These are phyloP conservation scores for Aspergillus panamensis DNA, from an alignment of 495 filamentous ascomycete species.

Conservation along the genomic window DNA sequence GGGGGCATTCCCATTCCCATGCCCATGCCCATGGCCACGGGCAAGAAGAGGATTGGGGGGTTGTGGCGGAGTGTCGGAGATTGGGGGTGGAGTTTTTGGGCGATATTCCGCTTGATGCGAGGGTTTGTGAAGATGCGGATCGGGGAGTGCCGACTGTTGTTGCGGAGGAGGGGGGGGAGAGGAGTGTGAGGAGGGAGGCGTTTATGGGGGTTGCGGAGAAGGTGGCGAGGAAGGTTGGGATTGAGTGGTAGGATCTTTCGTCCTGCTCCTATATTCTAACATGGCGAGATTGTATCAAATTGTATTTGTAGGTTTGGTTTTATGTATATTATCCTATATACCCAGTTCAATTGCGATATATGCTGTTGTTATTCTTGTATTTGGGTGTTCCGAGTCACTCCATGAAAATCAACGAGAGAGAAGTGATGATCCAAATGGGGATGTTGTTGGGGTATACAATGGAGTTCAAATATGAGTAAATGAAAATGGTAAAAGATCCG, in stretches of 20 bases:
- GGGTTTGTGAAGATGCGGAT: conserved; percentile 87
- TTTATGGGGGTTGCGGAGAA: conserved; percentile 68
- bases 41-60: conserved; percentile 42
- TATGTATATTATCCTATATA: conserved; percentile 10
- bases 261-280: background rate
- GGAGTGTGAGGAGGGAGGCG: conserved; percentile 62
- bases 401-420: background rate
- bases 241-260: conserved; percentile 18
- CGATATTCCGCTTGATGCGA: conserved; percentile 83
- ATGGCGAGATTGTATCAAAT: background rate
- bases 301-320: background rate
- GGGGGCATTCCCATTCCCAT: too few species aligned
- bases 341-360: background rate
- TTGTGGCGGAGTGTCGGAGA: conserved; percentile 56
- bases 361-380: background rate
- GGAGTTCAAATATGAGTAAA: too few species aligned
- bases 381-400: too few species aligned
- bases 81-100: conserved; percentile 73
- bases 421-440: too few species aligned
- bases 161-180: conserved; percentile 72
- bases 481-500: background rate
- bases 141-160: conserved; percentile 88
- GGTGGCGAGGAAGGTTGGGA: conserved; percentile 52
- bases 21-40: conserved; percentile 9
- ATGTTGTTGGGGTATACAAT: too few species aligned